These are phyloP conservation scores for Geranium incanum DNA, from an alignment of 441 rosid genomes.

Conservation along the genomic window DNA sequence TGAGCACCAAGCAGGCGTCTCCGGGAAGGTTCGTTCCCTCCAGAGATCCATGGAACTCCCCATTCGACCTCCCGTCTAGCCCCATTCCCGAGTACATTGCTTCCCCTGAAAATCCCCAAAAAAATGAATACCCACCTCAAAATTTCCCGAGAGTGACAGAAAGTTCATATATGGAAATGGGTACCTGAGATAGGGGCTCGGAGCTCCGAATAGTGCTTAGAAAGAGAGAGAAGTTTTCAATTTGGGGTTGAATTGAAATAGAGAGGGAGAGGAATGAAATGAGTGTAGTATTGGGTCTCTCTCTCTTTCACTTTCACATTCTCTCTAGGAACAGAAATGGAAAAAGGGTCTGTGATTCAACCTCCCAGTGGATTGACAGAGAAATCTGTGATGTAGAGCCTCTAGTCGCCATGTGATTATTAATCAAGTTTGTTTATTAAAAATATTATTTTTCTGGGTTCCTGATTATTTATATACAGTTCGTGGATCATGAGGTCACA, in stretches of 20 bases:
- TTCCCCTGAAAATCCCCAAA: background rate
- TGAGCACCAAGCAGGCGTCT: background rate
- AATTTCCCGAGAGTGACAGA: background rate
- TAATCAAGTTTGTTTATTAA: background rate
- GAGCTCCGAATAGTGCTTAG: background rate
- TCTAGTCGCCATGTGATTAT: background rate
- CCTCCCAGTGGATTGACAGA: background rate
- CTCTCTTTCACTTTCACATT: background rate
- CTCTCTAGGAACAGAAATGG: background rate
- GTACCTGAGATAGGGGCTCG: background rate
- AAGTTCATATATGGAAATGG: background rate
- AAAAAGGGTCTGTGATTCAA: background rate
- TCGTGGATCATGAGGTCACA: background rate
- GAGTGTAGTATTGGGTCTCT: background rate
- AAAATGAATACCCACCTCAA: background rate
- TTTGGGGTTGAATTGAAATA: too few species aligned
- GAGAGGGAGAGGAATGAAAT: too few species aligned
- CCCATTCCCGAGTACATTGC: background rate
- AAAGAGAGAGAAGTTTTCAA: background rate
- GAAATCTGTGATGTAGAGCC: background rate
- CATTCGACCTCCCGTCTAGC: background rate
- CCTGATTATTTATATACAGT: background rate
- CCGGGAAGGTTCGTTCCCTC: conserved; percentile 1
- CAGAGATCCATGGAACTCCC: background rate
- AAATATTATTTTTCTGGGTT: background rate